Evolutionary conservation across 768 basidiomycete genomes (phyloP).

Genomic region (Russula ochroleuca): DNA sequence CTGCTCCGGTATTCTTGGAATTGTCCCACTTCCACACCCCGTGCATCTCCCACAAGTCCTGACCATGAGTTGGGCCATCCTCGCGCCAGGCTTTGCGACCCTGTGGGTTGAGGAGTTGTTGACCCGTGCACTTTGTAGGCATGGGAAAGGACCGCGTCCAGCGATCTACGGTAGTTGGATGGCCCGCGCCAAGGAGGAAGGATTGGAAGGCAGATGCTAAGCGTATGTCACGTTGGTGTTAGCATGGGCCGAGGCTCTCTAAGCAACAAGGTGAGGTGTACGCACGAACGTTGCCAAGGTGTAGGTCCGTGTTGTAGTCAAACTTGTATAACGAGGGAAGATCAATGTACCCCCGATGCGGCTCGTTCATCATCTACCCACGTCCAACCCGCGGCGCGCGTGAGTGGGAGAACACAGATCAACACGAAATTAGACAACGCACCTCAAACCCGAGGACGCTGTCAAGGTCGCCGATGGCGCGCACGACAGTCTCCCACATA

Average conservation of each 20-base stretch:
- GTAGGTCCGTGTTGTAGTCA: conserved; percentile 94
- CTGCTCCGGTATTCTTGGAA: conserved; percentile 59
- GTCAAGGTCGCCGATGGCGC: conserved; percentile 65
- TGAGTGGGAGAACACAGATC: not conserved
- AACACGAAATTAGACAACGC: conserved; percentile 20
- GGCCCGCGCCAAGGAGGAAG: conserved; percentile 87
- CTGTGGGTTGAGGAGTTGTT: conserved; percentile 55
- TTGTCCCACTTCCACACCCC: conserved; percentile 90
- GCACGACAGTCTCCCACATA: conserved; percentile 66
- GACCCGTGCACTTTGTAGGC: conserved; percentile 65
- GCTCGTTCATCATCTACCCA: conserved; percentile 85
- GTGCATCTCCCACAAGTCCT: conserved; percentile 87
- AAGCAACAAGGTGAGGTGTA: conserved; percentile 24
- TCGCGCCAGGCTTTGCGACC: conserved; percentile 62
- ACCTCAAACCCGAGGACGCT: conserved; percentile 91
- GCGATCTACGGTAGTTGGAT: conserved; percentile 70
- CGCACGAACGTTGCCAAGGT: conserved; percentile 73
- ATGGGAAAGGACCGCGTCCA: conserved; percentile 88
- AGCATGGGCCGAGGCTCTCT: not conserved
- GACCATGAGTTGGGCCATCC: conserved; percentile 67
- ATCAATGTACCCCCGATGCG: conserved; percentile 88
- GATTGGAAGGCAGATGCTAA: conserved; percentile 81
- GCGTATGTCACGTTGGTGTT: not conserved
- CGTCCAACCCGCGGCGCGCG: not conserved
- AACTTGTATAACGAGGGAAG: conserved; percentile 77